Conservation (phyloP, 2,329 filamentous ascomycete species). For the Cercospora sp. region DNA sequence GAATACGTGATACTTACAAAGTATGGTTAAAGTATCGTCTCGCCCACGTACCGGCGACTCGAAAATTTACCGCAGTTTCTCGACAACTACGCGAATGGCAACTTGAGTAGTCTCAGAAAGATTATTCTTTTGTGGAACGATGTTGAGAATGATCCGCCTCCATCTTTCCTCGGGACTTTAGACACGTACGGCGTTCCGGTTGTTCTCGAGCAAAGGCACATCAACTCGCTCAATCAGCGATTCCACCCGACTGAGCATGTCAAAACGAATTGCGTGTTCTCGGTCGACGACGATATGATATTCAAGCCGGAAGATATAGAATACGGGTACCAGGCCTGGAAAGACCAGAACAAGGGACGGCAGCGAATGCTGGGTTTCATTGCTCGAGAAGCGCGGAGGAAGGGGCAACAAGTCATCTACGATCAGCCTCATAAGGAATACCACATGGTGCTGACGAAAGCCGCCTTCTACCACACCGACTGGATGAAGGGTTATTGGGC, state of each 20-base stretch:
- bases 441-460: background rate
- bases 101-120: background rate
- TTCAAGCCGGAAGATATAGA: background rate
- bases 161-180: background rate
- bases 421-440: background rate
- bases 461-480: background rate
- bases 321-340: background rate
- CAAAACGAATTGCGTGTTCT: background rate
- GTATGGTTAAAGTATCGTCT: background rate
- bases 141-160: background rate
- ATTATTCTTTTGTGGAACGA: background rate
- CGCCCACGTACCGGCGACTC: background rate
- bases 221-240: background rate
- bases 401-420: background rate
- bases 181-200: background rate
- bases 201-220: background rate
- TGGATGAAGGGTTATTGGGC: background rate
- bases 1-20: background rate
- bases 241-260: background rate
- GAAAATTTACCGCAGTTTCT: background rate
- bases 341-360: background rate
- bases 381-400: background rate
- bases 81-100: background rate
- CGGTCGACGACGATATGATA: background rate
- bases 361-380: background rate